Evolutionary conservation across 306 rosid genomes (phyloP).

Genomic region (Comarum palustre): DNA sequence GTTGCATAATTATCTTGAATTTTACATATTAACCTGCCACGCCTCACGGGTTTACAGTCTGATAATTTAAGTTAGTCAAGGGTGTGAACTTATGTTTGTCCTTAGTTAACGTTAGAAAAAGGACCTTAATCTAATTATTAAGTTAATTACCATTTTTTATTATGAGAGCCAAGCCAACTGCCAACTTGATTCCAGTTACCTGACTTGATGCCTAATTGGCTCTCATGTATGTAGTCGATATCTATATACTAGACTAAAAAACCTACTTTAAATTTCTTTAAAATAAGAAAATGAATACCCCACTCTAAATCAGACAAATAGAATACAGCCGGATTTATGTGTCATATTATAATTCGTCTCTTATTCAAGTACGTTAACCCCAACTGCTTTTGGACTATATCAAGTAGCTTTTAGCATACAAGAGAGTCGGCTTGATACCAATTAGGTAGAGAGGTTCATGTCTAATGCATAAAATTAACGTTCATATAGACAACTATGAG

Average conservation of each 20-base stretch:
- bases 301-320: not conserved
- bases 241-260: no score
- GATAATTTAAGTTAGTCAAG: not conserved
- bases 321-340: not conserved
- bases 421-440: not conserved
- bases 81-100: not conserved
- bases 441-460: not conserved
- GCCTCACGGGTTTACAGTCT: not conserved
- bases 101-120: no score
- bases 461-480: not conserved
- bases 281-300: no score
- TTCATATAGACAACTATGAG: not conserved
- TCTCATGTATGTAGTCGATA: not conserved
- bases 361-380: not conserved
- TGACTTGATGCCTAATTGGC: not conserved
- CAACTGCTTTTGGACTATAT: not conserved
- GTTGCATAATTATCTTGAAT: no score
- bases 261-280: no score
- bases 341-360: not conserved
- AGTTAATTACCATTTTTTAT: no score
- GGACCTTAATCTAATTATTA: no score
- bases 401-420: not conserved
- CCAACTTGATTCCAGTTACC: not conserved
- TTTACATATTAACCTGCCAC: not conserved
- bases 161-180: no score